Evolutionary conservation across 192 early-diverging fungal genomes (phyloP).

Genomic region (Gryganskiella cystojenkinii): DNA sequence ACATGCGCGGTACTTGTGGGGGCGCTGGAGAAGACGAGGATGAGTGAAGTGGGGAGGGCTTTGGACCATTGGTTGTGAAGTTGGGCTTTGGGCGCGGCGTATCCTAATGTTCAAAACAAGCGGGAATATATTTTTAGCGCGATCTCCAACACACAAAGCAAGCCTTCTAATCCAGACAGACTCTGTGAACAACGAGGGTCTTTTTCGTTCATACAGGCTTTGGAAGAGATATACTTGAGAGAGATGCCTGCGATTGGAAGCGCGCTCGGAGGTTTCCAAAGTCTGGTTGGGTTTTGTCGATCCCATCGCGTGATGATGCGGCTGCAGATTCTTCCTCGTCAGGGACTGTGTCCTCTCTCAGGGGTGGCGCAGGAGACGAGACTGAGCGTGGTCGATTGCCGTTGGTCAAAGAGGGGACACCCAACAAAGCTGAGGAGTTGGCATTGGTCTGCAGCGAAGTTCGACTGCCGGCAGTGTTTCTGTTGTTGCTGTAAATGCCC

Average conservation of each 20-base stretch:
- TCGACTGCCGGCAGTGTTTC: not conserved
- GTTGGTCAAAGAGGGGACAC: conserved; percentile 2
- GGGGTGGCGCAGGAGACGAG: conserved; percentile 28
- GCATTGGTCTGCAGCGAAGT: not conserved
- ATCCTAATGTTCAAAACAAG: conserved; percentile 7
- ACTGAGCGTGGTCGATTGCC: conserved; percentile 31
- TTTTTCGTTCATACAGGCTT: conserved; percentile 26
- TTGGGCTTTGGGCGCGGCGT: conserved; percentile 23
- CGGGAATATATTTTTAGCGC: no score
- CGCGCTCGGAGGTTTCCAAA: conserved; percentile 48
- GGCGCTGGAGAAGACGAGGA: not conserved
- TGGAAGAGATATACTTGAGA: conserved; percentile 4
- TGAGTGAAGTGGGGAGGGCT: conserved; percentile 2
- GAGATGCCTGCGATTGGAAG: conserved; percentile 40
- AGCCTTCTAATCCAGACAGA: no score
- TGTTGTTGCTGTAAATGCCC: conserved; percentile 5
- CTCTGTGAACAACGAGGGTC: no score
- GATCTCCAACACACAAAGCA: not conserved
- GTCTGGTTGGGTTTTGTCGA: conserved; percentile 37
- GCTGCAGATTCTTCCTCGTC: not conserved
- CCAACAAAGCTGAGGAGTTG: not conserved
- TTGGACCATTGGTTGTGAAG: conserved; percentile 11
- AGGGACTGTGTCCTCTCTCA: not conserved
- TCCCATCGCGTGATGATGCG: conserved; percentile 8
- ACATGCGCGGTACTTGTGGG: conserved; percentile 9